A percentile compares a stretch with the other conserved stretches of the same genome.
These are phyloP conservation scores for Cladobotryum protrusum DNA, from an alignment of 2,329 filamentous ascomycete species.

Conservation along the genomic window DNA sequence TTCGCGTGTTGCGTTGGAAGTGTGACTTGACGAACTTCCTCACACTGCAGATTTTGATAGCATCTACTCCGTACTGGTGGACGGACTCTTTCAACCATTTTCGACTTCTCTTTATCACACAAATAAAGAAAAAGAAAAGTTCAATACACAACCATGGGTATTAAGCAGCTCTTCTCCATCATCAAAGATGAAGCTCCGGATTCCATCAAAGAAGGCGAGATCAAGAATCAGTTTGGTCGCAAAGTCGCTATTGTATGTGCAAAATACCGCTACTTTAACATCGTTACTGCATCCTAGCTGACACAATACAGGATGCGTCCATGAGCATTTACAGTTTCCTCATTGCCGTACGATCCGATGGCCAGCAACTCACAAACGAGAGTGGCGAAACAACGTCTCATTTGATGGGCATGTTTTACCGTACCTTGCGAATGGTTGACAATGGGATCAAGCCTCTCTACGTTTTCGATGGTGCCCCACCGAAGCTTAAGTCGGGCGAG, in stretches of 20 bases:
- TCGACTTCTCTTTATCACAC: not conserved
- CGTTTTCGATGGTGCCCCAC: constrained; percentile 94
- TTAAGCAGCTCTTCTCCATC: constrained; percentile 70
- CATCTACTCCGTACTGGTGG: too few species aligned
- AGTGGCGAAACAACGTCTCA: constrained; percentile 95
- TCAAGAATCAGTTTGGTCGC: constrained; percentile 97
- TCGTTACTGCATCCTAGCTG: not conserved
- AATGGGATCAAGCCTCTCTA: constrained; percentile 98
- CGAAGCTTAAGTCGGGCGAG: constrained; percentile 96
- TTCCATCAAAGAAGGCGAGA: constrained; percentile 91
- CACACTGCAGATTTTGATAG: not conserved
- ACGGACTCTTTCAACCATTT: not conserved
- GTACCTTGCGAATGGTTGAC: constrained; percentile 94
- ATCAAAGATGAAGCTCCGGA: constrained; percentile 92
- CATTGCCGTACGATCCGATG: constrained; percentile 92
- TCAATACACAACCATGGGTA: constrained; percentile 45
- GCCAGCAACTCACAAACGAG: constrained; percentile 93
- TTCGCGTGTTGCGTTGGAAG: constrained; percentile 2
- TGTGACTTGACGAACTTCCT: not conserved
- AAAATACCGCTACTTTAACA: not conserved
- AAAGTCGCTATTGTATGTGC: constrained; percentile 89
- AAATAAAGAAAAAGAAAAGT: not conserved
- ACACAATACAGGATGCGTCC: constrained; percentile 45
- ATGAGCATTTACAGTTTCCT: constrained; percentile 99
- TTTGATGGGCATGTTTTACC: constrained; percentile 99